These are phyloP conservation scores for Amphichorda felina DNA, from an alignment of 2,329 filamentous ascomycete species.

Conservation along the genomic window DNA sequence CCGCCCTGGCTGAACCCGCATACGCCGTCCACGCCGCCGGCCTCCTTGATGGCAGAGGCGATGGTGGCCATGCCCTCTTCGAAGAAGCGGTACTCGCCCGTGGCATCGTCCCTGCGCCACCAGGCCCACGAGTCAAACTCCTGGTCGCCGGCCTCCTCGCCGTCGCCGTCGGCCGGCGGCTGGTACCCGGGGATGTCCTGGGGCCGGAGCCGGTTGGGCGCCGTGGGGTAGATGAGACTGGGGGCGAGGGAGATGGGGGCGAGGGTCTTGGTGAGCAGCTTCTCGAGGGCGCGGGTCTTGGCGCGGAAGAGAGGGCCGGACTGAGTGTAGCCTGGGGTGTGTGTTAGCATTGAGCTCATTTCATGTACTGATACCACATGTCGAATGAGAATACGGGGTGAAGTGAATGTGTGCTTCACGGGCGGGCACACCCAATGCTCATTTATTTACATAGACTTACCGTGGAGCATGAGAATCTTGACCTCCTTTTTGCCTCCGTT, in stretches of 20 bases:
- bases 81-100: conserved; percentile 53
- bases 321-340: conserved; percentile 66
- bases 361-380: neutral
- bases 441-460: conserved; percentile 25
- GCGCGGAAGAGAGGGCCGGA: conserved; percentile 73
- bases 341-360: neutral
- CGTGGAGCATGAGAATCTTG: conserved; percentile 71
- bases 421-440: no score
- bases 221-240: conserved; percentile 57
- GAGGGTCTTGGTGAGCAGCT: conserved; percentile 66
- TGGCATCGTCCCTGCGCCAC: conserved; percentile 62
- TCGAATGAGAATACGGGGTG: neutral
- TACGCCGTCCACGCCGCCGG: conserved; percentile 64
- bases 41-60: conserved; percentile 46
- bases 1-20: conserved; percentile 78
- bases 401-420: no score
- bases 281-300: conserved; percentile 81
- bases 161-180: conserved; percentile 21
- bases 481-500: conserved; percentile 18
- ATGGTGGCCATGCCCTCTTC: conserved; percentile 55
- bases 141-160: conserved; percentile 33
- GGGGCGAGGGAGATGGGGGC: conserved; percentile 40
- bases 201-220: conserved; percentile 48
- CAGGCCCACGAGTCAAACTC: conserved; percentile 65
- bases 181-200: conserved; percentile 60